Evolutionary conservation across 495 filamentous ascomycete species (phyloP).

Genomic region (Alectoria sarmentosa): DNA sequence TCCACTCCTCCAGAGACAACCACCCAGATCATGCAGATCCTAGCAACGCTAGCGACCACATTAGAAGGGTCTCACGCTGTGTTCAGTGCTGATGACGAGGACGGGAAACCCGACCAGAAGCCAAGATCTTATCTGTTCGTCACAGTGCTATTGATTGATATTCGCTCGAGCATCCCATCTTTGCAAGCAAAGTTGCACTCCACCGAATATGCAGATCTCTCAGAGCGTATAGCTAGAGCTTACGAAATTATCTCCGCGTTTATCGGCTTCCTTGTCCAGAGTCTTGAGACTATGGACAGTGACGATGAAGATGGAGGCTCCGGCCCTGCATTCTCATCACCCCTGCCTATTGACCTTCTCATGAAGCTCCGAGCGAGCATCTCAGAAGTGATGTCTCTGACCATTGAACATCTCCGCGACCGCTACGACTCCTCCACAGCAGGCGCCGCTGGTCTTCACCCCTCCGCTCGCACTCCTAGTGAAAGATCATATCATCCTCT

Average conservation of each 20-base stretch:
- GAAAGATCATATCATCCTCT: slow-evolving; percentile 23
- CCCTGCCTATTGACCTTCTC: slow-evolving; percentile 45
- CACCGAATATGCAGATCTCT: slow-evolving; percentile 38
- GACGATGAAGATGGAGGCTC: slow-evolving; percentile 21
- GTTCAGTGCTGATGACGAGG: slow-evolving; percentile 24
- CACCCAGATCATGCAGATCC: slow-evolving; percentile 45
- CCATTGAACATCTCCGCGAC: slow-evolving; percentile 58
- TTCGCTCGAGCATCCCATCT: slow-evolving; percentile 53
- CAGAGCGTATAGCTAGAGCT: slow-evolving; percentile 48
- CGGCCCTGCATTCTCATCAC: slow-evolving; percentile 13
- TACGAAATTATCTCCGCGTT: slow-evolving; percentile 54
- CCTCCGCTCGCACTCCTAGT: slow-evolving; percentile 34
- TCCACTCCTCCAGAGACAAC: slow-evolving; percentile 45
- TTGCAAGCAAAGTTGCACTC: slow-evolving; percentile 48
- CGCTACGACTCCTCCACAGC: slow-evolving; percentile 53
- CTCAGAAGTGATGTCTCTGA: slow-evolving; percentile 49
- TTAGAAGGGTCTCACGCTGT: slow-evolving; percentile 42
- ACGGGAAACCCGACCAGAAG: slow-evolving; percentile 30
- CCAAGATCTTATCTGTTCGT: slow-evolving; percentile 54
- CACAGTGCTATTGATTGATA: slow-evolving; percentile 52
- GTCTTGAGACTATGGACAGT: slow-evolving; percentile 34
- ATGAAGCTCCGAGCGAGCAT: slow-evolving; percentile 52
- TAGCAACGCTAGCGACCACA: slow-evolving; percentile 42
- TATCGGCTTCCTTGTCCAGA: slow-evolving; percentile 48
- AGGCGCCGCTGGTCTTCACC: slow-evolving; percentile 47